Percentiles rank a stretch among this genome's conserved stretches.
Conservation (phyloP, 2,329 filamentous ascomycete species). For the Claviceps sp. region DNA sequence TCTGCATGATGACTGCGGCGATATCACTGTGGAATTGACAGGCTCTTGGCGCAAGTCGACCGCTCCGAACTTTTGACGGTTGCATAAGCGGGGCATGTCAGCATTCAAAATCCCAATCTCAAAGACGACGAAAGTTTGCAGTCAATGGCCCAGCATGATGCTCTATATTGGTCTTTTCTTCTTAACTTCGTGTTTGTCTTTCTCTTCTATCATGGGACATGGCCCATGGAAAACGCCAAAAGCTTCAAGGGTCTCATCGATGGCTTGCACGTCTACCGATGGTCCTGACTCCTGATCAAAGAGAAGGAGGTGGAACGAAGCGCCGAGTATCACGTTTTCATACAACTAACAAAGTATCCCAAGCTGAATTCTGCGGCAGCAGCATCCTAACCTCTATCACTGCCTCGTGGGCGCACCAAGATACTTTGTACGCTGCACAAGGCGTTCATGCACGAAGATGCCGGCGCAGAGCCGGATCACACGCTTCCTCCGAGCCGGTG, state of each 20-base stretch:
- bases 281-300: background rate
- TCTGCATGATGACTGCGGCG: background rate
- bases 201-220: background rate
- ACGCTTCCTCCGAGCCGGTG: background rate
- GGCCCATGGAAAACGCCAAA: background rate
- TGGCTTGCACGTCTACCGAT: slow-evolving; percentile 3
- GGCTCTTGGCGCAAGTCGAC: background rate
- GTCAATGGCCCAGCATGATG: background rate
- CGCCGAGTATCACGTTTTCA: background rate
- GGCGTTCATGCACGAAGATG: background rate
- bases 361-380: background rate
- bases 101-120: background rate
- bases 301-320: background rate
- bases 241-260: slow-evolving; percentile 1
- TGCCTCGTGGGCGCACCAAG: background rate
- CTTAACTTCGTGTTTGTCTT: background rate
- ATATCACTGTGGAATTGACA: background rate
- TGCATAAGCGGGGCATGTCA: background rate
- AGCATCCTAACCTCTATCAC: background rate
- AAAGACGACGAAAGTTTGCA: background rate
- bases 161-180: background rate
- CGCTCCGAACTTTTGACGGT: background rate
- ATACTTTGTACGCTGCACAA: background rate
- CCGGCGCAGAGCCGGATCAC: background rate
- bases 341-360: background rate